Evolutionary conservation across 2,329 filamentous ascomycete genomes (phyloP).

Genomic region (Alternaria solani): DNA sequence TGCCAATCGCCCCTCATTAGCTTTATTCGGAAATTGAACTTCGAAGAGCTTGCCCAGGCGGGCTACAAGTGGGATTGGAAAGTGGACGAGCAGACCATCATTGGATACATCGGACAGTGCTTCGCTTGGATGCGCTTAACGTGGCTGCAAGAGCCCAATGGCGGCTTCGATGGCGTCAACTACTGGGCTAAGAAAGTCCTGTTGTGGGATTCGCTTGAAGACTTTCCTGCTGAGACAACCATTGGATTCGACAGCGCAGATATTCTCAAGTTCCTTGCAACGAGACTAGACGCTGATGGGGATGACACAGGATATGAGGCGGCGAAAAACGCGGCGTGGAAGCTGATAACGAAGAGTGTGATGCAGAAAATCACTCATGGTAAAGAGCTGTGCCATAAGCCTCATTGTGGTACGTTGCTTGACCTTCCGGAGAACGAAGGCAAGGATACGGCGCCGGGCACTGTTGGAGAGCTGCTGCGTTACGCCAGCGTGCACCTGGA

Average conservation of each 20-base stretch:
- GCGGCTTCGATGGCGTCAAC: conserved; percentile 42
- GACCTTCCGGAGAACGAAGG: conserved; percentile 45
- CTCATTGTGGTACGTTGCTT: conserved; percentile 39
- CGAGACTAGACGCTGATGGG: conserved; percentile 30
- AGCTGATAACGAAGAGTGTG: conserved; percentile 40
- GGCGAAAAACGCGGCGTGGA: conserved; percentile 40
- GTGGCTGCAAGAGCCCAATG: conserved; percentile 42
- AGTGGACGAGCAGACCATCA: conserved; percentile 35
- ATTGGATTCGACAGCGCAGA: conserved; percentile 38
- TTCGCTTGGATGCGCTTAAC: conserved; percentile 49
- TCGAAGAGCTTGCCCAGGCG: conserved; percentile 26
- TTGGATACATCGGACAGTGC: conserved; percentile 54
- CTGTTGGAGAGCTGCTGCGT: conserved; percentile 50
- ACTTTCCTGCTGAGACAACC: conserved; percentile 34
- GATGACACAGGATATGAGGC: conserved; percentile 37
- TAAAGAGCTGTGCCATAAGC: conserved; percentile 34
- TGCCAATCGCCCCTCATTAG: conserved; percentile 30
- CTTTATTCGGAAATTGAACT: conserved; percentile 37
- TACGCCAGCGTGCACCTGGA: conserved; percentile 49
- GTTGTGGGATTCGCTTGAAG: conserved; percentile 36
- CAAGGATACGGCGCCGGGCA: conserved; percentile 42
- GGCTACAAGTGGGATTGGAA: conserved; percentile 48
- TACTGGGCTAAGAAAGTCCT: conserved; percentile 42
- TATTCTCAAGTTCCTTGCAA: conserved; percentile 37
- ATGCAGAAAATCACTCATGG: conserved; percentile 52